Percentiles rank a stretch among this genome's conserved stretches.
These are phyloP conservation scores for Parastagonospora avenae DNA, from an alignment of 2,329 filamentous ascomycete species.

Conservation along the genomic window DNA sequence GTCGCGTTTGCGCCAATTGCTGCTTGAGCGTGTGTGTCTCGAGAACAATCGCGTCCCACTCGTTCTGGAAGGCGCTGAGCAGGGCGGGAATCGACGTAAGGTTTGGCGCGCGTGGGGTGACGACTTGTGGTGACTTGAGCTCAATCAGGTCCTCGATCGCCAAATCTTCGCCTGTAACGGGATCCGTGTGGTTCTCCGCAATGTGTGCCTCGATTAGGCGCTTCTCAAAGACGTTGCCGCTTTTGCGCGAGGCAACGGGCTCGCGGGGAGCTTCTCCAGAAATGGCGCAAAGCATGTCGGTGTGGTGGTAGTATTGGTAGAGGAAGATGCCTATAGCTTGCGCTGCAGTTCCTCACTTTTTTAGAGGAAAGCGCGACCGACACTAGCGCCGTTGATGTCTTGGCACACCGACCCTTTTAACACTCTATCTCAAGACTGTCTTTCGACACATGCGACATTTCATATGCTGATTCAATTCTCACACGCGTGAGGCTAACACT, in stretches of 20 bases:
- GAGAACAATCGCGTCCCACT: slow-evolving; percentile 93
- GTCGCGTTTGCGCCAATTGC: slow-evolving; percentile 84
- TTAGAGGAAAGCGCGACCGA: too few species aligned
- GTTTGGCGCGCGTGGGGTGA: slow-evolving; percentile 87
- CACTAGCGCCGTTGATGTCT: too few species aligned
- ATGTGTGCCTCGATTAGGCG: slow-evolving; percentile 95
- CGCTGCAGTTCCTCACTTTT: too few species aligned
- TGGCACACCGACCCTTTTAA: too few species aligned
- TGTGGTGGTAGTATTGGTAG: slow-evolving; percentile 8
- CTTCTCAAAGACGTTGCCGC: slow-evolving; percentile 92
- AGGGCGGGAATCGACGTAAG: slow-evolving; percentile 96
- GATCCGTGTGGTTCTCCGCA: slow-evolving; percentile 89
- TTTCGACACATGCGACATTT: not conserved
- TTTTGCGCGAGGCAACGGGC: slow-evolving; percentile 93
- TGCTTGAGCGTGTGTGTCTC: slow-evolving; percentile 92
- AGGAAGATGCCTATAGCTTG: not conserved
- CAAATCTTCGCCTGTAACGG: slow-evolving; percentile 84
- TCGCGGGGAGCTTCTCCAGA: slow-evolving; percentile 95
- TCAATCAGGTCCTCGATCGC: slow-evolving; percentile 83
- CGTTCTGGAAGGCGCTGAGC: slow-evolving; percentile 93
- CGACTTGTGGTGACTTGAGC: slow-evolving; percentile 80
- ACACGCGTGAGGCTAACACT: too few species aligned
- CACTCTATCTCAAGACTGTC: too few species aligned
- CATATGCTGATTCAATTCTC: too few species aligned
- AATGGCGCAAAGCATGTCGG: slow-evolving; percentile 63